Evolutionary conservation across 352 stramenopile genomes (phyloP), one percentile per base, ranked within the genome.

Genomic region (Globisporangium orthogonon): DNA sequence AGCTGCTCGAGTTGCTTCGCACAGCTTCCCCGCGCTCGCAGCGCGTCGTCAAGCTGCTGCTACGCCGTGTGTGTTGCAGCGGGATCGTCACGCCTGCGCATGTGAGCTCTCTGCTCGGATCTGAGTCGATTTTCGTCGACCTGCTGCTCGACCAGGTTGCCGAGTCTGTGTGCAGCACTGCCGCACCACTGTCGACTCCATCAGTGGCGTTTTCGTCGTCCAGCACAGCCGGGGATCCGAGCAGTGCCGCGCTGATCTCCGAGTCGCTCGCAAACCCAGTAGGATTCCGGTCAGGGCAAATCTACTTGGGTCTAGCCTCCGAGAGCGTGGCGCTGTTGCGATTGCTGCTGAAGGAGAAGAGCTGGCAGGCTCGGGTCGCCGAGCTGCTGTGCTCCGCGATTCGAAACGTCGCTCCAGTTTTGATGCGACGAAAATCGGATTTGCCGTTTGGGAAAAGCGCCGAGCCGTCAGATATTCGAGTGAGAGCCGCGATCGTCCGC

Each of bases 71-170:
- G 17, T 92, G 83, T 52, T 78, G 71, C n/a, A 83, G 70, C 41
- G 81, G 80, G n/a, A 71, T 65, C 23, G 74, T 95, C 30, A 79
- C 74, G 18, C 86, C 86, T 11, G 66, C 61, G 31, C 70, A 89
- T 43, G 78, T 95, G 10, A 78, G 75, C 40, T 66, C 72, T 9
- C 73, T 95, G 7, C 82, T 91, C 50, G 86, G 86, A 1, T 92
- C 82, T 0, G 83, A 93, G 41, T 87, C 82, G 2, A 74, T 94
- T 11, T 61, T 95, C 13, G 73, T 93, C n/a, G 86, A 95, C 61
- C 56, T 93, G 9, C 48, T 95, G 51, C 70, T 95, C 1, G 82
- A 95, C 66, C 86, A 93, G 76, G 84, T 95, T 13, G 82, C 86
- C 6, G 86, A 95, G 43, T 92, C 86, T 0, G 76, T 95, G 17